Evolutionary conservation across 2,329 filamentous ascomycete species (phyloP).

Genomic region (Exophiala sideris): DNA sequence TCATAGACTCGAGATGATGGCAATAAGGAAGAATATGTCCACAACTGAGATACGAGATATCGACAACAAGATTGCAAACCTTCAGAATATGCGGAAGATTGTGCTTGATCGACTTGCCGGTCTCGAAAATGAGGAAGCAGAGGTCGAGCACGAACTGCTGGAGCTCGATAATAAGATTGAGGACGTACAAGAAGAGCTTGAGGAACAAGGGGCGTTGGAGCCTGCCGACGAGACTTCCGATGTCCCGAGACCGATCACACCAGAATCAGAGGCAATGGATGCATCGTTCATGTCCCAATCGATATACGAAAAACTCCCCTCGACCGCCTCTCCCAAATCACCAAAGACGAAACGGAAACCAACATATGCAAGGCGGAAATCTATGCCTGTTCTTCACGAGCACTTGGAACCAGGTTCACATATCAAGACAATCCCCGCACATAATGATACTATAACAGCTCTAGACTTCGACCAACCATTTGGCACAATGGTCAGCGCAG

Average conservation of each 20-base stretch:
- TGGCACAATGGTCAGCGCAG: constrained; percentile 87
- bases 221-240: constrained; percentile 29
- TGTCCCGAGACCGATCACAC: constrained; percentile 36
- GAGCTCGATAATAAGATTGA: constrained; percentile 62
- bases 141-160: constrained; percentile 78
- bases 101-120: constrained; percentile 81
- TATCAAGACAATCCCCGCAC: constrained; percentile 84
- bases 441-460: constrained; percentile 82
- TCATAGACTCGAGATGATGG: constrained; percentile 86
- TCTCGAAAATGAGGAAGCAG: constrained; percentile 83
- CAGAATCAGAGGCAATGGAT: constrained; percentile 52
- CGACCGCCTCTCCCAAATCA: constrained; percentile 41
- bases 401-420: constrained; percentile 85
- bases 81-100: constrained; percentile 88
- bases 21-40: constrained; percentile 94
- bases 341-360: constrained; percentile 50
- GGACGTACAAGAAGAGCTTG: constrained; percentile 58
- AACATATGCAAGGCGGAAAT: constrained; percentile 60
- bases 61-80: constrained; percentile 91
- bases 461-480: constrained; percentile 97
- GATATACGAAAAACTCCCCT: constrained; percentile 87
- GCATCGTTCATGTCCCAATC: constrained; percentile 93
- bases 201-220: constrained; percentile 35
- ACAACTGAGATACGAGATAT: constrained; percentile 94
- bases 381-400: constrained; percentile 93